phyloP scores from a whole-genome alignment of 495 filamentous ascomycete genomes.

The Penicillium robsamsonii region DNA sequence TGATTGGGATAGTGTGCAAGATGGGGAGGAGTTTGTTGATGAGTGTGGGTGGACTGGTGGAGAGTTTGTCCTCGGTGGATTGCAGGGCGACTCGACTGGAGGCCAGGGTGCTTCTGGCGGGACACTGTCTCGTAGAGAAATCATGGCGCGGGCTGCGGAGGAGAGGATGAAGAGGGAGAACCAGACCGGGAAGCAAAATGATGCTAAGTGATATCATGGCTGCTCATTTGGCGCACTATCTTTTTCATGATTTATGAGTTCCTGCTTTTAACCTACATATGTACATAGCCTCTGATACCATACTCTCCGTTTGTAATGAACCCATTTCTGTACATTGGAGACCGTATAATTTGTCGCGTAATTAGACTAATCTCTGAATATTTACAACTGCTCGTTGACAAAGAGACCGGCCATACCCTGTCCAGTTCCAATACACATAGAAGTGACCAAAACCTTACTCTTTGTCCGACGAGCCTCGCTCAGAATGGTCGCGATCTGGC shows the following conservation, averaged over 20 bases:
- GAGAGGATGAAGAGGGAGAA: constrained; percentile 62
- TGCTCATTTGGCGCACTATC: background rate
- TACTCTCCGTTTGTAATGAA: background rate
- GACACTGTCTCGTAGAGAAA: constrained; percentile 59
- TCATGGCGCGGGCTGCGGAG: constrained; percentile 72
- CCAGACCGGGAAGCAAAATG: constrained; percentile 36
- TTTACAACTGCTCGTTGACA: constrained; percentile 69
- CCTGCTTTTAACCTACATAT: background rate
- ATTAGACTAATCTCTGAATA: constrained; percentile 4
- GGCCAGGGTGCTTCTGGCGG: constrained; percentile 24
- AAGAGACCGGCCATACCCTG: constrained; percentile 85
- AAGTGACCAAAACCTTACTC: constrained; percentile 80
- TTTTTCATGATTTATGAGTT: constrained; percentile 6
- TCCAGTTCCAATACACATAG: constrained; percentile 84
- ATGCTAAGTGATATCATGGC: constrained; percentile 14
- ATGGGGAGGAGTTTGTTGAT: constrained; percentile 62
- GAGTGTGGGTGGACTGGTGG: constrained; percentile 86
- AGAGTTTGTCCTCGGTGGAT: constrained; percentile 75
- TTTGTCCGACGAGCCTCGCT: constrained; percentile 74
- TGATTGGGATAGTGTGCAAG: constrained; percentile 47
- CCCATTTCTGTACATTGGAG: background rate
- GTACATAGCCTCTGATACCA: constrained; percentile 2
- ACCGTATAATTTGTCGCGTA: constrained; percentile 1
- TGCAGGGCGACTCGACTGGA: constrained; percentile 27
- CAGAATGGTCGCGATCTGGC: constrained; percentile 81